A percentile compares a stretch with the other conserved stretches of the same genome.
Conservation (phyloP, 2,329 filamentous ascomycete genomes). For the Claviceps sp. region DNA sequence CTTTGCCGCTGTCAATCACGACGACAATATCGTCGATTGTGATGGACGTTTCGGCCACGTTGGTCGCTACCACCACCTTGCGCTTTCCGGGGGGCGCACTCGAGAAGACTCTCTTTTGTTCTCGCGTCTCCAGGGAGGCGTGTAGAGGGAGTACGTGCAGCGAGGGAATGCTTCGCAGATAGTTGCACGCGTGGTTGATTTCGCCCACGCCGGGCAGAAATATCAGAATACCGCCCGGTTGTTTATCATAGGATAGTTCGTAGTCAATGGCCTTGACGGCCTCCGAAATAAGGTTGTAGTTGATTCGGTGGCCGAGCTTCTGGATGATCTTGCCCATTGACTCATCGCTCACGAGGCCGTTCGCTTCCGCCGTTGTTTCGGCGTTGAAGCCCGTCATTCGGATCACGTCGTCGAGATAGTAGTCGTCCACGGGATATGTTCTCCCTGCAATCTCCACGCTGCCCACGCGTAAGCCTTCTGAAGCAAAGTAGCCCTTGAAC, state of each 20-base stretch:
- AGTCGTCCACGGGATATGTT: conserved; percentile 81
- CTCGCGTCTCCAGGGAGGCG: conserved; percentile 75
- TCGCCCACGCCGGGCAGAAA: conserved; percentile 88
- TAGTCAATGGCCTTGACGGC: conserved; percentile 72
- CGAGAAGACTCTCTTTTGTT: conserved; percentile 79
- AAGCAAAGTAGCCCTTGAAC: conserved; percentile 73
- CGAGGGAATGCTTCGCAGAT: conserved; percentile 45
- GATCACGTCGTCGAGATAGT: conserved; percentile 80
- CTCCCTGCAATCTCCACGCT: conserved; percentile 76
- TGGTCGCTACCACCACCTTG: conserved; percentile 89
- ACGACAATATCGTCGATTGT: conserved; percentile 96
- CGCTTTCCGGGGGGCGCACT: conserved; percentile 64
- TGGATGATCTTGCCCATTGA: conserved; percentile 58
- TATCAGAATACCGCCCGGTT: conserved; percentile 75
- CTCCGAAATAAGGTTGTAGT: conserved; percentile 74
- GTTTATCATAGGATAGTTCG: conserved; percentile 51
- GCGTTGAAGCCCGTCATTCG: conserved; percentile 59
- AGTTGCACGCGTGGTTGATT: conserved; percentile 67
- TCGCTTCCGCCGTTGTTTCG: conserved; percentile 31
- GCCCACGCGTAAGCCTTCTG: conserved; percentile 54
- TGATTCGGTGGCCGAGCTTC: conserved; percentile 69
- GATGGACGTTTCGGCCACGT: conserved; percentile 95
- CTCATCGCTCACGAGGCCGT: conserved; percentile 32
- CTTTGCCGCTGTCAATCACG: conserved; percentile 87
- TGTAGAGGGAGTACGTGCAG: conserved; percentile 79